Evolutionary conservation across 306 rosid species (phyloP).

Genomic region (Glycine tomentella): DNA sequence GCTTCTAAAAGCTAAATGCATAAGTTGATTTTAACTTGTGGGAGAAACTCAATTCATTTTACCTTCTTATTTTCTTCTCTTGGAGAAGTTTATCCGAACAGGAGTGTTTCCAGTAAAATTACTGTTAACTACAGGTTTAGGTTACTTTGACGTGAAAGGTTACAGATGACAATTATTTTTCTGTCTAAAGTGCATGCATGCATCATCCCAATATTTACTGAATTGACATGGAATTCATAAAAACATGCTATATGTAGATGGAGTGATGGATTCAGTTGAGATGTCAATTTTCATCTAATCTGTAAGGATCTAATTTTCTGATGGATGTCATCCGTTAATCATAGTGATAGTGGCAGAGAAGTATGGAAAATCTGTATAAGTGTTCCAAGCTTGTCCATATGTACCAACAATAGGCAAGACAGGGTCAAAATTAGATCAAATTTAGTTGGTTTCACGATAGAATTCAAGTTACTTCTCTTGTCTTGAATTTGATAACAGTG

Average conservation of each 20-base stretch:
- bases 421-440: not conserved
- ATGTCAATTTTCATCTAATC: conserved; percentile 14
- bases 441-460: not conserved
- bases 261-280: not conserved
- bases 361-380: not conserved
- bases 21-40: too few species aligned
- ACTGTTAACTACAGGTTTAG: not conserved
- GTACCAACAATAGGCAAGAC: not conserved
- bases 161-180: not conserved
- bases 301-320: not conserved
- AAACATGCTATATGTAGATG: not conserved
- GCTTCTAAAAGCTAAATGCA: too few species aligned
- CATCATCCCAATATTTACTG: not conserved
- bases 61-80: too few species aligned
- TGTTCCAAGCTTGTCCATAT: not conserved
- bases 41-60: too few species aligned
- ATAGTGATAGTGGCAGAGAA: not conserved
- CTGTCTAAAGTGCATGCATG: not conserved
- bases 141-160: not conserved
- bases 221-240: conserved; percentile 15
- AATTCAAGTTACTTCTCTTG: not conserved
- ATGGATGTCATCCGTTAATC: not conserved
- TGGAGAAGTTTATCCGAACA: too few species aligned
- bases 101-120: not conserved
- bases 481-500: not conserved